phyloP scores from a whole-genome alignment of 495 filamentous ascomycete species.

The Penicillium bialowiezense region DNA sequence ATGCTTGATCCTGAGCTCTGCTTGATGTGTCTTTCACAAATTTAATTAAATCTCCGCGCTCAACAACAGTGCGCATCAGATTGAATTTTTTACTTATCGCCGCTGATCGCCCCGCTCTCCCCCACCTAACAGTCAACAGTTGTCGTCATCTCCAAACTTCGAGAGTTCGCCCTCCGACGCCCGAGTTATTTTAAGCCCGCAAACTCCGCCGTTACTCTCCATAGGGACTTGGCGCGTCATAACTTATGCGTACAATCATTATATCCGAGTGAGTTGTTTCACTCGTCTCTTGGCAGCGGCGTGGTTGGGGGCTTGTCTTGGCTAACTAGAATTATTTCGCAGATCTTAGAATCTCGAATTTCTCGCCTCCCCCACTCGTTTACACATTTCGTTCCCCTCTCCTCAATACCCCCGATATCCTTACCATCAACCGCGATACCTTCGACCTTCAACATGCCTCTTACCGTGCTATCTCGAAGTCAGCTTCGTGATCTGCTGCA shows the following conservation, averaged over 20 bases:
- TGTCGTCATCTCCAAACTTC: slow-evolving; percentile 7
- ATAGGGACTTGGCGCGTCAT: neutral
- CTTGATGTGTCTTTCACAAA: too few species aligned
- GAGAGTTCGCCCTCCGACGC: neutral
- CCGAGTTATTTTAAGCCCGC: slow-evolving; percentile 1
- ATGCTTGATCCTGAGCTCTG: too few species aligned
- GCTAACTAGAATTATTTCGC: slow-evolving; percentile 3
- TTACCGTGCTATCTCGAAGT: slow-evolving; percentile 71
- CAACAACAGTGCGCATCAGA: too few species aligned
- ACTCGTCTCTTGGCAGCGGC: slow-evolving; percentile 6
- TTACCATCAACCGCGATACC: neutral
- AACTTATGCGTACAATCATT: neutral
- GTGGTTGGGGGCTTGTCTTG: neutral
- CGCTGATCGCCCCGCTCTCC: slow-evolving; percentile 7
- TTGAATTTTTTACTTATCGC: neutral
- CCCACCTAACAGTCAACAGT: slow-evolving; percentile 1
- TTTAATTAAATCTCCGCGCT: too few species aligned
- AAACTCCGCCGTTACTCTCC: neutral
- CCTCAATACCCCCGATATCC: neutral
- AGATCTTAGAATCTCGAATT: neutral
- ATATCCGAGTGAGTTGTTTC: neutral
- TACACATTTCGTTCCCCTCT: neutral
- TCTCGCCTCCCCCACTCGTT: neutral
- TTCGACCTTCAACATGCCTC: slow-evolving; percentile 53
- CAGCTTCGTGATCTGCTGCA: slow-evolving; percentile 70